A percentile compares a stretch with the other conserved stretches of the same genome.
Conservation (phyloP, 345 rosid genomes). For the Bruguiera sexangula region DNA sequence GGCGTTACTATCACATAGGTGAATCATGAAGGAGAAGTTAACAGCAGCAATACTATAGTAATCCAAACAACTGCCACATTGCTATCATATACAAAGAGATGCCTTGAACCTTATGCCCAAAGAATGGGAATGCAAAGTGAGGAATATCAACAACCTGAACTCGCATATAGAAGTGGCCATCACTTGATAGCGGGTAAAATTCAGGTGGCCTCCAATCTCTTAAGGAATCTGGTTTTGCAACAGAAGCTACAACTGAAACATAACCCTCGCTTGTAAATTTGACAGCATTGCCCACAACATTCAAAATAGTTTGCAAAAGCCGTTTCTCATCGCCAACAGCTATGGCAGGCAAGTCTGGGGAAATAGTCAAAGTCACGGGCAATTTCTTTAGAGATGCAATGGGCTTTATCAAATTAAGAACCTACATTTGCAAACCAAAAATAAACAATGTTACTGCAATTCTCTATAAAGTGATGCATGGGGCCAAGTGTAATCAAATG, state of each 20-base stretch:
- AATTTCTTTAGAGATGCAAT: slow-evolving; percentile 77
- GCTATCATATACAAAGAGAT: not conserved
- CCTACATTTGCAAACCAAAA: slow-evolving; percentile 38
- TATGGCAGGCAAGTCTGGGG: slow-evolving; percentile 73
- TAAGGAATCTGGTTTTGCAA: slow-evolving; percentile 69
- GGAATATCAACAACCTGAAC: slow-evolving; percentile 55
- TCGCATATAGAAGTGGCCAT: slow-evolving; percentile 68
- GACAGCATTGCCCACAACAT: slow-evolving; percentile 84
- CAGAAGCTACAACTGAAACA: slow-evolving; percentile 62
- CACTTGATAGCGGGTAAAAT: slow-evolving; percentile 47
- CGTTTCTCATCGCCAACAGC: slow-evolving; percentile 90
- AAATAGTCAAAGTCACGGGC: slow-evolving; percentile 49
- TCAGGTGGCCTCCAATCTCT: slow-evolving; percentile 73
- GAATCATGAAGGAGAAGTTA: not conserved
- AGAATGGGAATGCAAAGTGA: slow-evolving; percentile 6
- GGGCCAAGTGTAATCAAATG: slow-evolving; percentile 1
- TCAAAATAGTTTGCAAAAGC: slow-evolving; percentile 70
- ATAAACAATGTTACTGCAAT: not conserved
- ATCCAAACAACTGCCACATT: not conserved
- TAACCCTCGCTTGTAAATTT: slow-evolving; percentile 91
- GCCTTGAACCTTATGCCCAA: slow-evolving; percentile 3
- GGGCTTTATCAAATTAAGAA: slow-evolving; percentile 67
- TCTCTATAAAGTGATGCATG: not conserved
- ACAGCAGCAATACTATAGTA: not conserved
- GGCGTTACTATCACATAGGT: not conserved